Conservation (phyloP, 2,329 filamentous ascomycete species). For the Laburnicola sp. region DNA sequence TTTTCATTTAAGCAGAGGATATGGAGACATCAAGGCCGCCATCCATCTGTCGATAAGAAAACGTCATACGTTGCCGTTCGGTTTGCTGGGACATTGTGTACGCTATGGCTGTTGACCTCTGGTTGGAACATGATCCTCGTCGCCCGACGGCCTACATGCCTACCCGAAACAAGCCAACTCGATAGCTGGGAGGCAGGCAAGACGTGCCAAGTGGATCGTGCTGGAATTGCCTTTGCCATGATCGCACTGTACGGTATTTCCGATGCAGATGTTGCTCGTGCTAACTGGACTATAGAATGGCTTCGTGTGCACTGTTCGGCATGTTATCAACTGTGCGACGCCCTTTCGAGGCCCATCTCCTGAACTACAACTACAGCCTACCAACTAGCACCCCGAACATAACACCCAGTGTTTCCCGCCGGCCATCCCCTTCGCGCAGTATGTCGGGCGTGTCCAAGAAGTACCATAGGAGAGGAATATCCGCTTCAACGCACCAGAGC, state of each 20-base stretch:
- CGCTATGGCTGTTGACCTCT: constrained; percentile 43
- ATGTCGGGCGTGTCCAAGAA: constrained; percentile 22
- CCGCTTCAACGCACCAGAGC: constrained; percentile 23
- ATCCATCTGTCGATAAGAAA: constrained; percentile 29
- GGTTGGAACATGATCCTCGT: constrained; percentile 48
- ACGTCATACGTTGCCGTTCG: constrained; percentile 41
- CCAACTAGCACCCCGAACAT: constrained; percentile 9
- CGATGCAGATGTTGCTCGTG: not conserved
- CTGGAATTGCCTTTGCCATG: constrained; percentile 37
- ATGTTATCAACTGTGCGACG: constrained; percentile 39
- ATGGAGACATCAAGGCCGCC: constrained; percentile 32
- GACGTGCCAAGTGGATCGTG: constrained; percentile 36
- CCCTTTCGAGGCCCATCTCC: constrained; percentile 44
- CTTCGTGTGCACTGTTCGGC: constrained; percentile 38
- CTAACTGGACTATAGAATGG: constrained; percentile 25
- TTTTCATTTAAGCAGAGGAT: constrained; percentile 38
- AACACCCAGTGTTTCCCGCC: constrained; percentile 24
- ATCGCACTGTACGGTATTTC: constrained; percentile 37
- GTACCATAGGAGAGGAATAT: constrained; percentile 7
- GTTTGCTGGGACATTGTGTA: constrained; percentile 34
- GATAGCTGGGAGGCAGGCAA: constrained; percentile 39
- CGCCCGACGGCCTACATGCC: constrained; percentile 41
- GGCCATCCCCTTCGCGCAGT: constrained; percentile 21
- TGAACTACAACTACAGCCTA: constrained; percentile 28
- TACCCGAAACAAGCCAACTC: constrained; percentile 23